These are phyloP conservation scores for Xylariales sp. DNA, from an alignment of 2,329 filamentous ascomycete genomes.

Conservation along the genomic window DNA sequence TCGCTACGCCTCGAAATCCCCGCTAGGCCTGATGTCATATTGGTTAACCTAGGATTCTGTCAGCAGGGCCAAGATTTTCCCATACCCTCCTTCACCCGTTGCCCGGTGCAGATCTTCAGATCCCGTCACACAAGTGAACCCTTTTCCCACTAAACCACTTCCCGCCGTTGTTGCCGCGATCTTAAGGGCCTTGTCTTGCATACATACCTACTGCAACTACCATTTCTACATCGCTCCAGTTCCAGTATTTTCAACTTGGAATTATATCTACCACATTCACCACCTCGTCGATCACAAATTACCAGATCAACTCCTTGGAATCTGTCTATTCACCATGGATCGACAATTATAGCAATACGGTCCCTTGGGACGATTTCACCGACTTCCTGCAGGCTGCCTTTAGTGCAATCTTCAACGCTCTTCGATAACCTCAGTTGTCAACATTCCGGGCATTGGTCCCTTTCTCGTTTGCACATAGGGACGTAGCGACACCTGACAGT, in stretches of 20 bases:
- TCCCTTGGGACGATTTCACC: slow-evolving; percentile 35
- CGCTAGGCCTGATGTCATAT: not conserved
- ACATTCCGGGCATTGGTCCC: not conserved
- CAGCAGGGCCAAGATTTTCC: slow-evolving; percentile 8
- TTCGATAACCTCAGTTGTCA: slow-evolving; percentile 10
- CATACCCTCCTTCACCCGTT: slow-evolving; percentile 3
- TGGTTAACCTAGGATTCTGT: not conserved
- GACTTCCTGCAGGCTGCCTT: slow-evolving; percentile 21
- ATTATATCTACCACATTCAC: not conserved
- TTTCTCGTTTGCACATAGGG: not conserved
- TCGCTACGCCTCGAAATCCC: slow-evolving; percentile 4
- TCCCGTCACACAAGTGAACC: slow-evolving; percentile 1
- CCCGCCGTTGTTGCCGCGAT: not conserved
- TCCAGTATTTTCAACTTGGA: not conserved
- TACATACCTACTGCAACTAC: too few relatives aligned
- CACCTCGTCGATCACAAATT: slow-evolving; percentile 4
- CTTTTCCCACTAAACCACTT: slow-evolving; percentile 3
- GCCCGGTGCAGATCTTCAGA: slow-evolving; percentile 2
- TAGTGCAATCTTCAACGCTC: slow-evolving; percentile 14
- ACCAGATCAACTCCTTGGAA: too few relatives aligned
- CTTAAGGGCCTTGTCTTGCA: too few relatives aligned
- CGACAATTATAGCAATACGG: slow-evolving; percentile 34
- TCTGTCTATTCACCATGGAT: slow-evolving; percentile 25
- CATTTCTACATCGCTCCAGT: too few relatives aligned
- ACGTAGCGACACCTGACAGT: not conserved